Evolutionary conservation across 305 asterid species (phyloP), one percentile per base, ranked within the genome.

Genomic region (Coffea humblotiana): DNA sequence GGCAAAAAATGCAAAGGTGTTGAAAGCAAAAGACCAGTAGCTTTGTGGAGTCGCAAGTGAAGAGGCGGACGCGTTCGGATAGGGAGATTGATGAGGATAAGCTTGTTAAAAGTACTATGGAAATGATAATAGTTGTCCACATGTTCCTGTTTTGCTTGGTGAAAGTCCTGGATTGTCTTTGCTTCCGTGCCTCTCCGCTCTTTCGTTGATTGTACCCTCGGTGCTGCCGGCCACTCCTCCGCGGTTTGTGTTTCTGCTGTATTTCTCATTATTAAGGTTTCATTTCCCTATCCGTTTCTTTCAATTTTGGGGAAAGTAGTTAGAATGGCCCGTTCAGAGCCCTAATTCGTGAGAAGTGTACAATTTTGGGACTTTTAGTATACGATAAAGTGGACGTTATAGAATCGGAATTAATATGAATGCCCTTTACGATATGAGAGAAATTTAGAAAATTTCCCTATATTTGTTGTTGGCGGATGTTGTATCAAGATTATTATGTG

Each of bases 181-280:
- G 77, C 93, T 73, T 87, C 97, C 97, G 79, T 86, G 8, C 73
- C 82, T 73, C 97, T 93, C 78, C 84, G 83, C 40, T 92, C 98
- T 11, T 95, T 95, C 85, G 95, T 92, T 79, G 99, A 95, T 76
- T 95, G 99, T 74, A 95, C 99, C 56, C 98, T 95, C 19, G 99
- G 99, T 27, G 97, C 97, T 45, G 99, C 92, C 13, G 97, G 98
- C 37, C 99, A 95, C 83, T 92, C 99, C 54, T 85, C 92, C 43
- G 93, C 92, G 88, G 99, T 95, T 27, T 35, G 91, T 88, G 13
- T 8, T 27, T 82, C 58, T 74, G 40, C 66, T 71, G 7, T 18
- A 16, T 51, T 76, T 23, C 45, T 47, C 2, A 12, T 69, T 1
- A 29, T 29, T 29, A 29, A 29, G 32, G 32, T 29, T 29, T 29